These are phyloP conservation scores for Magnolia changhungtana DNA, from an alignment of 164 flowering plant species.

Conservation along the genomic window DNA sequence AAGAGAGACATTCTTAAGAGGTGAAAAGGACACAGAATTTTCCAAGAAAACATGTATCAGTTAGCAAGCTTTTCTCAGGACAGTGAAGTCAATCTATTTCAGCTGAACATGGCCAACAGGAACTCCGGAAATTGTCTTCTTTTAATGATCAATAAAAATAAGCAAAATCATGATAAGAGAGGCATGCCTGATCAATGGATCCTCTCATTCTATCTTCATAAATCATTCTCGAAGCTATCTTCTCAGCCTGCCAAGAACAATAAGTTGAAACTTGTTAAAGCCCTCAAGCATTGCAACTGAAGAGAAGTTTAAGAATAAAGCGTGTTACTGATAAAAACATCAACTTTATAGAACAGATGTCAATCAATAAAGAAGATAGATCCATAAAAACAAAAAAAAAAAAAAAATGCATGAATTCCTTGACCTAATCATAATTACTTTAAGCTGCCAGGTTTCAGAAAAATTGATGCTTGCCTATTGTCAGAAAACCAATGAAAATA, in stretches of 20 bases:
- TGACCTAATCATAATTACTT: not conserved
- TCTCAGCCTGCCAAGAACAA: conserved; percentile 73
- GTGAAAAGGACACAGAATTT: not conserved
- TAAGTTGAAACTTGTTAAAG: not conserved
- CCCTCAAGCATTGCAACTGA: not conserved
- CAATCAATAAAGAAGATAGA: not conserved
- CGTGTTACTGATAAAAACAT: not conserved
- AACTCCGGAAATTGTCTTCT: not conserved
- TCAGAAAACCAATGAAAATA: too few species aligned
- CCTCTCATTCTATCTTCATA: conserved; percentile 97
- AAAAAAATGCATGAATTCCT: not conserved
- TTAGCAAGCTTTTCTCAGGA: not conserved
- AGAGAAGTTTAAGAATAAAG: not conserved
- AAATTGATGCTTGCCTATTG: too few species aligned
- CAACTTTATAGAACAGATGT: not conserved
- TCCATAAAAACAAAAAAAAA: not conserved
- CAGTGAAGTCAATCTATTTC: not conserved
- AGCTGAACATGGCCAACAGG: not conserved
- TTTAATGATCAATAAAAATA: not conserved
- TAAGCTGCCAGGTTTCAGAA: too few species aligned
- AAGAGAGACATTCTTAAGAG: not conserved
- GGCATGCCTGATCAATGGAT: conserved; percentile 94
- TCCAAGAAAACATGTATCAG: not conserved
- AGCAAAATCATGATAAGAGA: not conserved
- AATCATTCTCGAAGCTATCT: conserved; percentile 96